Conservation (phyloP, 345 rosid species). For the Camelina neglecta region DNA sequence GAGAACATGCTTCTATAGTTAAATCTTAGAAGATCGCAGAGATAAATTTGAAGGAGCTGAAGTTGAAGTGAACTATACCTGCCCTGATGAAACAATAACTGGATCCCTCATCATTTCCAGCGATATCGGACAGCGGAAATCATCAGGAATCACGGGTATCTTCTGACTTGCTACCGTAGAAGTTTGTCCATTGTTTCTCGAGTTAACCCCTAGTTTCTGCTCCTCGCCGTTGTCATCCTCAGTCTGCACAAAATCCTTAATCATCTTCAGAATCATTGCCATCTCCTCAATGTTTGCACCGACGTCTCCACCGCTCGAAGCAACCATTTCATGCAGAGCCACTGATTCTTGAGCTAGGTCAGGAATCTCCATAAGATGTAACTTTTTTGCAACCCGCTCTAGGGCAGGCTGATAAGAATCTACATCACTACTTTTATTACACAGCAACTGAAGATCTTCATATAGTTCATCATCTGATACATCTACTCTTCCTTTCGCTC, state of each 20-base stretch:
- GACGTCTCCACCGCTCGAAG: slow-evolving; percentile 69
- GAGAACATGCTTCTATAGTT: slow-evolving; percentile 18
- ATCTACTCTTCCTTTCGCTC: slow-evolving; percentile 89
- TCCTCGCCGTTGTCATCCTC: slow-evolving; percentile 57
- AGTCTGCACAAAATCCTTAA: slow-evolving; percentile 88
- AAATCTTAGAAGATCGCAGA: slow-evolving; percentile 22
- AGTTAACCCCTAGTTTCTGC: slow-evolving; percentile 34
- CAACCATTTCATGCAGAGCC: slow-evolving; percentile 89
- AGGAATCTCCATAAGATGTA: slow-evolving; percentile 71
- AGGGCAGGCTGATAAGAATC: slow-evolving; percentile 58
- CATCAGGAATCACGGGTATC: slow-evolving; percentile 80
- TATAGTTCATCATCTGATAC: slow-evolving; percentile 61
- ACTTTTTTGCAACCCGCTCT: slow-evolving; percentile 67
- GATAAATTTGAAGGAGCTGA: slow-evolving; percentile 19
- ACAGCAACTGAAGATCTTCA: slow-evolving; percentile 67
- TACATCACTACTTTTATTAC: slow-evolving; percentile 56
- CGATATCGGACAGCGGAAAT: slow-evolving; percentile 97
- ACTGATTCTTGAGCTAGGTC: slow-evolving; percentile 90
- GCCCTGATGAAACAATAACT: slow-evolving; percentile 96
- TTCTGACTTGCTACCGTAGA: slow-evolving; percentile 62
- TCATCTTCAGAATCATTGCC: slow-evolving; percentile 75
- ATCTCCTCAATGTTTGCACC: slow-evolving; percentile 83
- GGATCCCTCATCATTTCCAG: slow-evolving; percentile 98
- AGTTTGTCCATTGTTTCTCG: slow-evolving; percentile 63
- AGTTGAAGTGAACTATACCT: slow-evolving; percentile 57